Conservation (phyloP, 2,329 filamentous ascomycete genomes). For the Trichophaea hybrida region DNA sequence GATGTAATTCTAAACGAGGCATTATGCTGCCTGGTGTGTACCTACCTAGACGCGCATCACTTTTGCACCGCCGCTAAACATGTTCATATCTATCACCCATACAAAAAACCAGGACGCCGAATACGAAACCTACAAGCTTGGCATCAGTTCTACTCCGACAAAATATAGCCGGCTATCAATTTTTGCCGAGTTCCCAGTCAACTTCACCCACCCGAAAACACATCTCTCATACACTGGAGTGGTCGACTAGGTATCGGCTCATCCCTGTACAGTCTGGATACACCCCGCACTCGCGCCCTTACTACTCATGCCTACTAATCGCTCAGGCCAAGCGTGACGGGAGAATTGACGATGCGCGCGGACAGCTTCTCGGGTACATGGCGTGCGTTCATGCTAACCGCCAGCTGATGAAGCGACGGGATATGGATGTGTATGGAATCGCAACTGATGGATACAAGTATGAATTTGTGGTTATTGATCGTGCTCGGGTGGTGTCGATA, state of each 20-base stretch:
- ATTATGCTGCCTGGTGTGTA: too few species aligned
- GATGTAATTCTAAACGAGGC: too few species aligned
- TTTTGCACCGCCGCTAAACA: too few species aligned
- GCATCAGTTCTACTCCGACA: too few species aligned
- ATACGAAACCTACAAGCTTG: too few species aligned
- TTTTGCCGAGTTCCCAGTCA: neutral
- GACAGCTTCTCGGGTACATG: neutral
- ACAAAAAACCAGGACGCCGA: too few species aligned
- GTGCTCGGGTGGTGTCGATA: too few species aligned
- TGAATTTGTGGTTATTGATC: neutral
- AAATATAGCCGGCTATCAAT: neutral
- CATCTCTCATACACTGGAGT: neutral
- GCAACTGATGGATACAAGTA: neutral
- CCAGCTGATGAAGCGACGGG: too few species aligned
- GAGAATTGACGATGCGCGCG: neutral
- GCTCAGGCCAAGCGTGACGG: neutral
- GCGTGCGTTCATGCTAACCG: neutral
- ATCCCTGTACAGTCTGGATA: too few species aligned
- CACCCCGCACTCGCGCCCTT: neutral
- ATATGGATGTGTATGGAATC: neutral
- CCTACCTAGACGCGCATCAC: too few species aligned
- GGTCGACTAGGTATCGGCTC: neutral
- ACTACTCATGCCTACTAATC: neutral
- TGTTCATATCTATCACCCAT: too few species aligned
- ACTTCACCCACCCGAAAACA: neutral